Evolutionary conservation across 2,329 filamentous ascomycete species (phyloP).

Genomic region (Xylaria sp.): DNA sequence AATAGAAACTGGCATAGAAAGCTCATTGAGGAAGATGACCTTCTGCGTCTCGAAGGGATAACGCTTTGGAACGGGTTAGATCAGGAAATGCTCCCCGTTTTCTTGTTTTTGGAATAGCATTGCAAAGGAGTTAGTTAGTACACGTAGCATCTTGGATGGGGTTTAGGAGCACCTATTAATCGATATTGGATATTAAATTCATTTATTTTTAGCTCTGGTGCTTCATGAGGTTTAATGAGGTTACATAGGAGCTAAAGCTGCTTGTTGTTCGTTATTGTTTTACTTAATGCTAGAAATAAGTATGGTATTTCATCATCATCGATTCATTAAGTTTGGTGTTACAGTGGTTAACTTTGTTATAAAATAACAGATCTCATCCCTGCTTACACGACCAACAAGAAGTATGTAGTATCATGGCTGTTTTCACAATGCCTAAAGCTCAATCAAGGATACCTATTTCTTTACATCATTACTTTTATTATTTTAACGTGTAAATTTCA

Average conservation of each 20-base stretch:
- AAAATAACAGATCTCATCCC: no score
- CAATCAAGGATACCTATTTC: background rate
- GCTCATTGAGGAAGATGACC: slow-evolving; percentile 40
- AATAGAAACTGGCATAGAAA: slow-evolving; percentile 34
- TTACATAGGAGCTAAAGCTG: background rate
- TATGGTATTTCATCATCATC: background rate
- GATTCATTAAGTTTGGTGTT: background rate
- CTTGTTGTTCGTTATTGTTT: background rate
- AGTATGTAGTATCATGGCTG: background rate
- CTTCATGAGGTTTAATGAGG: no score
- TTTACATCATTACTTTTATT: background rate
- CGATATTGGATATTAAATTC: background rate
- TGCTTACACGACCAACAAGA: background rate
- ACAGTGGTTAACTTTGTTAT: background rate
- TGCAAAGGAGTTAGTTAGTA: slow-evolving; percentile 5
- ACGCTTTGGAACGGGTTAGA: slow-evolving; percentile 5
- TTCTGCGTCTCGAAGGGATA: slow-evolving; percentile 44
- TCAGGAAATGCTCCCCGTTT: background rate
- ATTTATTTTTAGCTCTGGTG: background rate
- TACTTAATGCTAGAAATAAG: background rate
- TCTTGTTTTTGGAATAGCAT: slow-evolving; percentile 21
- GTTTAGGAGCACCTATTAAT: background rate
- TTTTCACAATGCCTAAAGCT: no score
- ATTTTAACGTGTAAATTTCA: background rate
- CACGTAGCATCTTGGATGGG: slow-evolving; percentile 17